These are phyloP conservation scores for Senecio squalidus DNA, from an alignment of 140 eudicot species.

Conservation along the genomic window DNA sequence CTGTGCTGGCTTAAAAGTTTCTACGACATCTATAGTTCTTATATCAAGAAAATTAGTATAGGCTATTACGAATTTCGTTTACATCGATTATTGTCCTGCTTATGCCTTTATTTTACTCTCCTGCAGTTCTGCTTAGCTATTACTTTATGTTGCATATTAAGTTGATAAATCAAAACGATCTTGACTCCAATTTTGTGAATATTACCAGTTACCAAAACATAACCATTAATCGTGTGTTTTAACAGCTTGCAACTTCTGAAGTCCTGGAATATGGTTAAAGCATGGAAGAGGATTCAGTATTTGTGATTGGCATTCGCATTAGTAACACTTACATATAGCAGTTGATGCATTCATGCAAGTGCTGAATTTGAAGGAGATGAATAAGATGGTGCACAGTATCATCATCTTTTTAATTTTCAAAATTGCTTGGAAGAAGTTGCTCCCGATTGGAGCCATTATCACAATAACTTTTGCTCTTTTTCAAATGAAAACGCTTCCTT, in stretches of 20 bases:
- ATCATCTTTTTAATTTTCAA: conserved; percentile 44
- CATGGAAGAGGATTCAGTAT: not conserved
- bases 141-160: not conserved
- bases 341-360: conserved; percentile 20
- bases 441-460: conserved; percentile 38
- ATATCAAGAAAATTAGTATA: not conserved
- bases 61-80: not conserved
- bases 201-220: not conserved
- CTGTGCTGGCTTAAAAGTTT: no score
- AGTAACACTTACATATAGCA: conserved; percentile 2
- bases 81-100: conserved; percentile 2
- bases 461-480: conserved; percentile 42
- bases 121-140: not conserved
- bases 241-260: conserved; percentile 13
- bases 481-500: conserved; percentile 58
- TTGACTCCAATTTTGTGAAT: not conserved
- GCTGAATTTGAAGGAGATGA: conserved; percentile 42
- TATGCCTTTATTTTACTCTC: conserved; percentile 3
- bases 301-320: conserved; percentile 13
- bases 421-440: conserved; percentile 53
- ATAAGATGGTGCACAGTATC: conserved; percentile 30
- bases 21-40: no score
- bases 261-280: conserved; percentile 26
- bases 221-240: conserved; percentile 3
- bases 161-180: not conserved